Evolutionary conservation across 2,329 filamentous ascomycete species (phyloP), one percentile per base, ranked within the genome.

Genomic region (Diaporthe caulivora): DNA sequence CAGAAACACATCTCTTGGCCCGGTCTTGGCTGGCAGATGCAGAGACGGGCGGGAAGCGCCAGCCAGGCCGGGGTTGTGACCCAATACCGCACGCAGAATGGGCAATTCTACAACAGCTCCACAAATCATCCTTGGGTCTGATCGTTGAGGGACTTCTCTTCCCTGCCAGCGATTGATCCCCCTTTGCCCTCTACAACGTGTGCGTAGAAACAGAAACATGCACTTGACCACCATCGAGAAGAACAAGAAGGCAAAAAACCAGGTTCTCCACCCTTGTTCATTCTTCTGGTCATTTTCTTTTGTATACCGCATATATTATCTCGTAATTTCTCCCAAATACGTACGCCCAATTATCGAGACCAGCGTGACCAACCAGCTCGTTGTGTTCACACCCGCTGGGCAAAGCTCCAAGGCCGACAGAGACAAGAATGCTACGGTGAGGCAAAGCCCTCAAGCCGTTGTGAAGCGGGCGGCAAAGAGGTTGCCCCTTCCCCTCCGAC

Each of bases 1-100:
- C 21, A 40, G 44, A 65, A 51, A 65, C 62, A 51, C n/a, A 51
- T 65, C 44, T 65, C 62, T 65, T 53, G 62, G 62, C 62, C 21
- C 15, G 2, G 2, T 65, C 60, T 65, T 65, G 62, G 62, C 62
- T 51, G 62, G 60, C 60, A 64, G 60, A 64, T 49, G n/a, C n/a
- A 47, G 44, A 65, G 44, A 37, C 62, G 29, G 2, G n/a, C 44
- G 21, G 18, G 44, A 51, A 65, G 44, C 44, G 44, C 62, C 62
- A 51, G 13, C 44, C 37, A 1, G 5, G 57, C 10, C n/a, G n/a
- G n/a, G n/a, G n/a, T n/a, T n/a, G n/a, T n/a, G n/a, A 24, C 42
- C 57, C 21, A 51, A 34, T 24, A 21, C 18, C 17, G 29, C 21
- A 11, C 11, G 44, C 29, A 65, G 60, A 65, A 31, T 49, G 60